Evolutionary conservation across 441 rosid genomes (phyloP), one percentile per base, ranked within the genome.

Genomic region (Gossypium schwendimanii): DNA sequence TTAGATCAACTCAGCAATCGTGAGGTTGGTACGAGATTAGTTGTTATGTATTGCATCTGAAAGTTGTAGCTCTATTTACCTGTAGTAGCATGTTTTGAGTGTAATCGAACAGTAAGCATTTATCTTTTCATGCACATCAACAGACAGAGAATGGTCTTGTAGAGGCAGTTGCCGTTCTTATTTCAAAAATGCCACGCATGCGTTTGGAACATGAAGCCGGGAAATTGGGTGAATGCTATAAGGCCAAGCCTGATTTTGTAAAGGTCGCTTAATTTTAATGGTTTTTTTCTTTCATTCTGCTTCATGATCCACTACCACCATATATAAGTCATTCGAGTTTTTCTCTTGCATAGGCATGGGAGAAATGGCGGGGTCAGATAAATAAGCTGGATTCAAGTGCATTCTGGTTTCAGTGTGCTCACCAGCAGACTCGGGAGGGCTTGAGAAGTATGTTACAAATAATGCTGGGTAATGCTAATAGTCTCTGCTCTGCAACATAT

Each of bases 91-190:
- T 20, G 28, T 54, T 54, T 54, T 6, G 59, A 54, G 12, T 54
- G 6, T 54, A 9, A 8, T 18, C 0, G 59, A 18, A 54, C 55
- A 15, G 18, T 15, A 50, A 50, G 55, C 55, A 39, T 39, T 39
- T 39, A 8, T 39, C 52, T 66, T 41, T 79, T 18, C 74, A 66
- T 76, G 61, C 76, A 78, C 69, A 73, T 61, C 33, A 74, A 74
- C 86, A 94, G 97, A 91, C 87, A 57, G 98, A 94, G 81, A 94
- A 89, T 84, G 99, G 97, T 68, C 87, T 94, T 64, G 98, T 91
- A 72, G 97, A 92, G 84, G 87, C 94, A 74, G 93, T 94, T 63
- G 97, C 92, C 78, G 88, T 92, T 78, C 97, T 94, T 58, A 84
- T 94, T 82, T 86, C 97, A 75, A 92, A 87, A 75, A 91, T 87